Evolutionary conservation across 176 grass and related monocot genomes (phyloP).

Genomic region (Saccharum spontaneum): DNA sequence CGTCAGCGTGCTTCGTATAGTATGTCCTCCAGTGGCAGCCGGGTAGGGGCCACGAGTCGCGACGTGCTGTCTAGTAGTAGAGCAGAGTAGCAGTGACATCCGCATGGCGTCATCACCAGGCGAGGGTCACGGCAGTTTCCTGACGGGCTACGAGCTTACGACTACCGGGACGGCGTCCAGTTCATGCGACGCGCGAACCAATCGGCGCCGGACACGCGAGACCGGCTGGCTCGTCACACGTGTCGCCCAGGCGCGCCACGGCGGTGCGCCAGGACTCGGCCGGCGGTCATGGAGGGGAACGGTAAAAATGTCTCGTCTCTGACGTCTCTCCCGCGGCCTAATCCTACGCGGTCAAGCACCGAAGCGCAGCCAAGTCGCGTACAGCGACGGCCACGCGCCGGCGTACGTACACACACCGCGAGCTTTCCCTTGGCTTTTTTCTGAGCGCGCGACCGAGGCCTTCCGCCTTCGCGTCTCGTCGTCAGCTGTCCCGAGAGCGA

Average conservation of each 20-base stretch:
- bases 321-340: not conserved
- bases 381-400: slow-evolving; percentile 16
- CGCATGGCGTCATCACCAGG: not conserved
- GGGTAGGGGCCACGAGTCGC: not conserved
- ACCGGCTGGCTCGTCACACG: not conserved
- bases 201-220: not conserved
- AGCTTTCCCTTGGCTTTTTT: not conserved
- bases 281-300: not conserved
- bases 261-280: not conserved
- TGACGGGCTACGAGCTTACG: not conserved
- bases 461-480: not conserved
- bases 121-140: not conserved
- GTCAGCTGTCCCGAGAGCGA: slow-evolving; percentile 15
- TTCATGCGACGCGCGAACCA: not conserved
- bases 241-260: not conserved
- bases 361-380: no score
- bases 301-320: not conserved
- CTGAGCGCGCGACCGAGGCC: not conserved
- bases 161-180: no score
- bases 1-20: not conserved
- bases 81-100: not conserved
- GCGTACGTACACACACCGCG: not conserved
- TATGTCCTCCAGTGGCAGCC: not conserved
- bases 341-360: not conserved
- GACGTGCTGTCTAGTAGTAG: not conserved